phyloP scores from a whole-genome alignment of 1,284 basidiomycete genomes.

The Sanguinoderma infundibulare region DNA sequence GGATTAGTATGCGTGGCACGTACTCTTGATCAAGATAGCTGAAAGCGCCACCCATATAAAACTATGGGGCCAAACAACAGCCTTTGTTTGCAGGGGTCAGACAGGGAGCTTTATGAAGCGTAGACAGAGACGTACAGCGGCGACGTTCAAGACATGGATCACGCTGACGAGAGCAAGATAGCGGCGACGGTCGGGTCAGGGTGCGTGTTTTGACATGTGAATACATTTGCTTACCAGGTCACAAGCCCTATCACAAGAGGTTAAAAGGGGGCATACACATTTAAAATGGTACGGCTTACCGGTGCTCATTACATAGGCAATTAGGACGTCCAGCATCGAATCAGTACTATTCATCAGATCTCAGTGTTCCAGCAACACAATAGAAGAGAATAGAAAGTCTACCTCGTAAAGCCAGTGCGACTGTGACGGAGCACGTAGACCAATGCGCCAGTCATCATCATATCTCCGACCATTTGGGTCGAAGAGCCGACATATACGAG shows the following conservation, averaged over 20 bases:
- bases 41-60: constrained; percentile 11
- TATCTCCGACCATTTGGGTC: constrained; percentile 9
- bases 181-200: no score
- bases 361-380: background rate
- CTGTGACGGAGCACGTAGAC: constrained; percentile 9
- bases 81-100: background rate
- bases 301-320: constrained; percentile 10
- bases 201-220: no score
- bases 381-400: no score
- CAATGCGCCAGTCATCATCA: constrained; percentile 5
- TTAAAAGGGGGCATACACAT: background rate
- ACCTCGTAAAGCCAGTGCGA: constrained; percentile 8
- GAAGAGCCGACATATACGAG: constrained; percentile 7
- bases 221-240: no score
- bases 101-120: no score
- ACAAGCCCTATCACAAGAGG: no score
- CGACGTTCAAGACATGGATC: constrained; percentile 10
- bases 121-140: background rate
- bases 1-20: background rate
- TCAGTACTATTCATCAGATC: constrained; percentile 1
- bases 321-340: constrained; percentile 7
- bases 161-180: background rate
- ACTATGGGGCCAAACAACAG: constrained; percentile 6
- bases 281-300: background rate
- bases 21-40: constrained; percentile 7